These are phyloP conservation scores for Phallus indusiatus DNA, from an alignment of 768 basidiomycete genomes.

Conservation along the genomic window DNA sequence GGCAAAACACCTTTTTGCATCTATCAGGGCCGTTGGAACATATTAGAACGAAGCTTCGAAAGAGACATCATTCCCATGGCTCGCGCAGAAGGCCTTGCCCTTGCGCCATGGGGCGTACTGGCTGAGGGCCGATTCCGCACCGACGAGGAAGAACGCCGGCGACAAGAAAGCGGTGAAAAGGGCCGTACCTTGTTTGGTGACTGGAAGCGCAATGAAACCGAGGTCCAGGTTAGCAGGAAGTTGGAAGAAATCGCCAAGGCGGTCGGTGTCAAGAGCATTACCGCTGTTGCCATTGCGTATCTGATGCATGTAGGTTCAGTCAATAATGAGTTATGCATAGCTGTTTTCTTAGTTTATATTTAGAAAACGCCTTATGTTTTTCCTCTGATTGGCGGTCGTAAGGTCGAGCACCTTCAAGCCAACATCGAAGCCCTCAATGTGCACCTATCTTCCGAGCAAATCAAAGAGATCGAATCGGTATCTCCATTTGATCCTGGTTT, in stretches of 20 bases:
- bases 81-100: conserved; percentile 23
- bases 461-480: conserved; percentile 8
- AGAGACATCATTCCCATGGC: conserved; percentile 34
- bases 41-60: conserved; percentile 28
- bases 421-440: conserved; percentile 13
- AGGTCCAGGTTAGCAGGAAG: conserved; percentile 9
- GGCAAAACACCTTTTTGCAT: conserved; percentile 33
- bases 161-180: conserved; percentile 1
- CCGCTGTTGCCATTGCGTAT: background rate
- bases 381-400: conserved; percentile 17
- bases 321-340: conserved; percentile 21
- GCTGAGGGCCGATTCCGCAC: conserved; percentile 32
- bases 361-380: conserved; percentile 25
- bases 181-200: background rate
- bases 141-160: conserved; percentile 27
- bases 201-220: conserved; percentile 7
- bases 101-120: conserved; percentile 35
- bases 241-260: conserved; percentile 13
- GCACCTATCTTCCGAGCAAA: conserved; percentile 8
- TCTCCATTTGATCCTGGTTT: conserved; percentile 10
- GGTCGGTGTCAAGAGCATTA: conserved; percentile 4
- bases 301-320: background rate
- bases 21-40: conserved; percentile 31
- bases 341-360: conserved; percentile 43
- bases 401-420: conserved; percentile 16